Evolutionary conservation across 345 rosid species (phyloP), one percentile per base, ranked within the genome.

Genomic region (Euphorbia peplus): DNA sequence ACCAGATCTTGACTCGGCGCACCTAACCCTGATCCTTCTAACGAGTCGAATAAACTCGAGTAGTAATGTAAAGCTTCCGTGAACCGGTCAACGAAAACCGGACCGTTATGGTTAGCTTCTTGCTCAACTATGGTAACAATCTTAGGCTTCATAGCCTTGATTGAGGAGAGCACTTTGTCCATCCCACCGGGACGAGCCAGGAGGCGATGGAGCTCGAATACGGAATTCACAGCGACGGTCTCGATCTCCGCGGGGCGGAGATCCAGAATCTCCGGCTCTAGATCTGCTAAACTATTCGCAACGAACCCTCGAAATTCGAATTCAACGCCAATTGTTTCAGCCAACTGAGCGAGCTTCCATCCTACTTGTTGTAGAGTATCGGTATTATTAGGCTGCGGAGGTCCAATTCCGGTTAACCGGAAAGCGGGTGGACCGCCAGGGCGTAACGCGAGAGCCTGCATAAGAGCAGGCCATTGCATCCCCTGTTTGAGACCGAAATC

Each of bases 391-490:
- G 78, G 80, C 1, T 85, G 67, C 16, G 96, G 97, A 1, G 91
- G 96, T 12, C 97, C 97, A 14, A 91, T 87, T 4, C 93, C 96
- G 21, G 96, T 91, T 25, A 91, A 73, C 59, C 96, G 82, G 61
- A 91, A 89, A 46, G 78, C 58, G 0, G 96, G 97, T 4, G 97
- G 90, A 1, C 93, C 97, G 1, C 91, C 96, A 14, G 83, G 89
- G 21, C 97, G 58, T 9, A 76, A 25, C 14, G 97, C 96, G 3
- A 91, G 78, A 7, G 97, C 97, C 63, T 89, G 96, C 90, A 91
- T 86, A 56, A 91, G 77, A 5, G 91, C 96, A 4, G 97, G 93
- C 97, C 96, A 91, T 75, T 91, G 97, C 76, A 87, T 80, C 3
- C 97, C 92, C 22, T 85, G 89, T 25, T 79, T 86, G 84, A 90